Conservation (phyloP, 345 rosid genomes). For the Syzygium aqueum region DNA sequence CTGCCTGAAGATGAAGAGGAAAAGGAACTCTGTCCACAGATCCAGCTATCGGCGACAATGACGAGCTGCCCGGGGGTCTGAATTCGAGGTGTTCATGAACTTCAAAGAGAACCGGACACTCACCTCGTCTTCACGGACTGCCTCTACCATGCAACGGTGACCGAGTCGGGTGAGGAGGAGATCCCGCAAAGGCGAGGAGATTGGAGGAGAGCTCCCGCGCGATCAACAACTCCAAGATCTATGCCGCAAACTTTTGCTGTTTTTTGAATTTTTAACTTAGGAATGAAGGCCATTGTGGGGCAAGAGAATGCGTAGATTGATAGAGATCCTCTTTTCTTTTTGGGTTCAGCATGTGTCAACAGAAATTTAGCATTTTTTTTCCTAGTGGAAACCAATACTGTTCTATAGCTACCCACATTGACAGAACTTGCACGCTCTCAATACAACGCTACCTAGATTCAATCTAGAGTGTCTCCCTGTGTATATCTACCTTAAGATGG, state of each 20-base stretch:
- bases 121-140: background rate
- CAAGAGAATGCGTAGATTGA: background rate
- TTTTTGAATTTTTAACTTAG: background rate
- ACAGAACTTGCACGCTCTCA: background rate
- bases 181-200: background rate
- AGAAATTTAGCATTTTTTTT: background rate
- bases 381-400: rapidly evolving
- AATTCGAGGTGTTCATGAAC: background rate
- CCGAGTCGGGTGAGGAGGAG: background rate
- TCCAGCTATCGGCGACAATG: rapidly evolving
- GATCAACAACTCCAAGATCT: background rate
- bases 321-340: background rate
- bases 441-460: background rate
- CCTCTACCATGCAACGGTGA: rapidly evolving
- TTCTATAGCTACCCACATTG: background rate
- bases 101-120: background rate
- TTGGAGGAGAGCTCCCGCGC: background rate
- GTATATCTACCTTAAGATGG: background rate
- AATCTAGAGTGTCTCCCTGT: background rate
- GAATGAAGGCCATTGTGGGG: background rate
- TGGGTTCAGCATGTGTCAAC: background rate
- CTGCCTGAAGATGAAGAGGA: no score
- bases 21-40: background rate
- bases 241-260: rapidly evolving
- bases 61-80: rapidly evolving